Evolutionary conservation across 352 stramenopile species (phyloP), one percentile per base, ranked within the genome.

Genomic region (Phytophthora rubi): DNA sequence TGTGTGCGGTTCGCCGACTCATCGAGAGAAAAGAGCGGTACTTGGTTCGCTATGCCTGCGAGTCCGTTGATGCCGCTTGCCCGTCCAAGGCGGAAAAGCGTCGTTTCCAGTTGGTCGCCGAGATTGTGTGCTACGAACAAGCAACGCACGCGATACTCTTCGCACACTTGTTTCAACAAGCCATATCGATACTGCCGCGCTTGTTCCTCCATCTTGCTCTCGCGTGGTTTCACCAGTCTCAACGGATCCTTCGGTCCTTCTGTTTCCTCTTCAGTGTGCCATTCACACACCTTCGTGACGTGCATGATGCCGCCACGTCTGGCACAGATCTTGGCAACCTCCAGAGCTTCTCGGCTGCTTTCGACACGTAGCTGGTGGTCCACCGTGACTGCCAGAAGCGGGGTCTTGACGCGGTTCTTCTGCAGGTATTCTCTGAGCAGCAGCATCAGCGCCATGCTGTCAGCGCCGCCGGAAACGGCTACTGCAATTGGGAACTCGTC

Each of bases 371-470:
- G 71, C 30, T 70, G 72, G 62, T 96, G 89, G 59, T 96, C 86
- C 51, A 96, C 82, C 13, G 85, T 95, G 65, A 96, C 85, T 6
- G 86, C 89, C 18, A 96, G 66, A 9, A 96, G 79, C 44, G 84
- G 82, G 9, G 83, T 91, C 32, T 75, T 60, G 39, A 93, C 82
- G 35, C 63, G 26, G 10, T 82, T 76, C 6, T 64, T n/a, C 10
- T 75, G 64, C 13, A 95, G 42, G 56, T 88, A 86, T 58, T 95
- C 85, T 9, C 71, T 80, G 13, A 96, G 74, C 44, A 96, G 58
- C 48, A 95, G 78, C 74, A 88, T 85, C 54, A 96, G 62, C 26
- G 89, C 85, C 82, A 94, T 92, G 60, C 87, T 95, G 65, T 96
- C 89, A 2, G 82, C 86, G 6, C 89, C 89, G 12, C 89, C 89